Base-by-base conservation (phyloP, 1,284 basidiomycete species). In the Athelia sp. region DNA sequence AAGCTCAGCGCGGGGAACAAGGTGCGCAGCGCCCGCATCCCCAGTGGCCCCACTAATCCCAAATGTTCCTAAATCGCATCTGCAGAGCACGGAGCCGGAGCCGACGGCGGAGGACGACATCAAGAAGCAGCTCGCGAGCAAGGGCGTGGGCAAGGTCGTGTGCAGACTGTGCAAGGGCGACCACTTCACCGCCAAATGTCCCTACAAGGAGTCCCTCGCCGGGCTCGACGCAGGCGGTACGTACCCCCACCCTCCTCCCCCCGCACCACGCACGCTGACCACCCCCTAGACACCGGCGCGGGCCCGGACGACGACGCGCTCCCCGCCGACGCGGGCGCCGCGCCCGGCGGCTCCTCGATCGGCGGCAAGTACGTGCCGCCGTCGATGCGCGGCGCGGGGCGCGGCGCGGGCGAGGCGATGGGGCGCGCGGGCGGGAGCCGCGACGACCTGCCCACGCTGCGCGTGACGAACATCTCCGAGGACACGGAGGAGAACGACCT, bases 101-200 rank as follows among this genome's bases (percentile, higher is more conserved):
- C 79, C 76, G 49, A 76, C 84, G 23, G 81, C 82, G 26, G 86
- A 88, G 64, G 82, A 88, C 56, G 73, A 75, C 48, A 71, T 90
- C 60, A 93, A 92, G 69, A 69, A 68, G 24, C 81, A 83, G 58
- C 81, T 91, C 23, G 81, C 71, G 8, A 79, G 79, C 52, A 76
- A 80, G 2, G 93, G 92, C 59, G 82, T 78, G 15, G 93, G 93
- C 67, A 93, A 93, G 62, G 92, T 99, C 55, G 74, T 82, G 47
- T 99, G 96, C 78, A 84, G 97, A 60, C 73, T 97, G 52, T 99
- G 97, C 74, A 93, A 96, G 67, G 96, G 96, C 50, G 90, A 90
- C 58, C 97, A 99, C 73, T 99, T 95, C 70, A 99, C 97, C 11
- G 90, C 94, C 54, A 94, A 95, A 69, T 99, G 97, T 80, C 97